Percentiles rank a stretch among this genome's conserved stretches.
phyloP scores from a whole-genome alignment of 2,329 filamentous ascomycete genomes.

The Didymellaceae sp. region DNA sequence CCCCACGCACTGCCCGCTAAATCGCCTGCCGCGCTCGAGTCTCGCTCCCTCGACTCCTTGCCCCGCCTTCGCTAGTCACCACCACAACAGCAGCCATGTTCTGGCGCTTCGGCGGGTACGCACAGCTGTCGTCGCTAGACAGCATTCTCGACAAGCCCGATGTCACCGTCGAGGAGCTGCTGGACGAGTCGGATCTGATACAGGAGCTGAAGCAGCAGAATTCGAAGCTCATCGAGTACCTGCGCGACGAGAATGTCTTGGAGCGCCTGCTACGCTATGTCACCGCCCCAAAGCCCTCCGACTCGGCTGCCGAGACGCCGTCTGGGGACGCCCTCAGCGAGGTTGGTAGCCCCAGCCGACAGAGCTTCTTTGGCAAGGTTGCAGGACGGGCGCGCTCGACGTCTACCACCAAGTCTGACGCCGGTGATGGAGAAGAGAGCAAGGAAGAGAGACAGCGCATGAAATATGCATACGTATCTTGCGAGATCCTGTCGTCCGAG shows the following conservation, averaged over 20 bases:
- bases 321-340: conserved; percentile 56
- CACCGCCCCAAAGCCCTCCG: conserved; percentile 71
- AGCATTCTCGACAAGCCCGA: conserved; percentile 94
- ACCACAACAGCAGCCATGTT: conserved; percentile 70
- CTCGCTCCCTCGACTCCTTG: conserved; percentile 32
- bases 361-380: conserved; percentile 56
- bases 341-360: conserved; percentile 37
- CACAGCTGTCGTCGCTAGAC: conserved; percentile 95
- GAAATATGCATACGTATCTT: conserved; percentile 91
- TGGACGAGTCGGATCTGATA: conserved; percentile 95
- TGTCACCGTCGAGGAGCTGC: conserved; percentile 91
- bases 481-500: conserved; percentile 92
- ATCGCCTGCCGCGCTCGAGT: conserved; percentile 33
- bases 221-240: conserved; percentile 93
- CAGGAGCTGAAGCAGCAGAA: conserved; percentile 99
- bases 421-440: conserved; percentile 61
- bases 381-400: conserved; percentile 52
- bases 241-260: conserved; percentile 85
- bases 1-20: conserved; percentile 16
- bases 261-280: conserved; percentile 90
- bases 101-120: conserved; percentile 99
- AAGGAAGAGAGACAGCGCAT: conserved; percentile 89
- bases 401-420: conserved; percentile 51
- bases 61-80: conserved; percentile 37
- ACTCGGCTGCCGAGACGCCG: conserved; percentile 42